Evolutionary conservation across 768 basidiomycete genomes (phyloP), one percentile per base, ranked within the genome.

Genomic region (Phlebiopsis flavidoalba): DNA sequence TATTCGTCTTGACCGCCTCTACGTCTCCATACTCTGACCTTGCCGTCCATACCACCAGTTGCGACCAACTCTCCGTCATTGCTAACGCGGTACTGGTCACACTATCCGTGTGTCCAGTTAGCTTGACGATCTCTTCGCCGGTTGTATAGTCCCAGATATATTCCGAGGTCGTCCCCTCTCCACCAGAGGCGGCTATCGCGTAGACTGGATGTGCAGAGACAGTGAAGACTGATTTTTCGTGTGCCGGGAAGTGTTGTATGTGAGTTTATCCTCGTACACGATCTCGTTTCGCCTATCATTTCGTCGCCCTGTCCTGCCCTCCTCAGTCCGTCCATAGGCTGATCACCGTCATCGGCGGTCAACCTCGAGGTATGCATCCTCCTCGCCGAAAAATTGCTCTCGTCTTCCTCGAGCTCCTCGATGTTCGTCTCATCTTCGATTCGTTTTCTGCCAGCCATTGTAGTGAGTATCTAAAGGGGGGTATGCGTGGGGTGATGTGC

Each of bases 21-120:
- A 67, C 93, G 79, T 69, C 89, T 78, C 97, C 97, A 99, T 62
- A 99, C 77, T 63, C 95, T 80, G 43, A 98, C 88, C 71, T 86
- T 88, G 8, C 97, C 97, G 68, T 99, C 97, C 97, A 99, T 98
- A 0, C 97, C 97, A 10, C 96, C 97, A 0, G 95, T 97, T 15
- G 95, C 87, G 60, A 95, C 80, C 82, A 97, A 82, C 75, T 97
- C 89, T 1, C 97, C 97, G 70, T 98, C 96, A 0, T 77, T 67
- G 71, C 86, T 96, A 83, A 99, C 21, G 80, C 87, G 3, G 82
- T 80, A 57, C 80, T 80, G 5, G 87, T 86, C 51, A 99, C 93
- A 63, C 93, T 95, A 71, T 99, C 97, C 7, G 87, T 85, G 73
- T 99, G 97, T 2, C 97, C 97, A 0, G 90, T 89, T 54, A 99